Evolutionary conservation across 1,284 basidiomycete species (phyloP).

Genomic region (Cystobasidium pallidum): DNA sequence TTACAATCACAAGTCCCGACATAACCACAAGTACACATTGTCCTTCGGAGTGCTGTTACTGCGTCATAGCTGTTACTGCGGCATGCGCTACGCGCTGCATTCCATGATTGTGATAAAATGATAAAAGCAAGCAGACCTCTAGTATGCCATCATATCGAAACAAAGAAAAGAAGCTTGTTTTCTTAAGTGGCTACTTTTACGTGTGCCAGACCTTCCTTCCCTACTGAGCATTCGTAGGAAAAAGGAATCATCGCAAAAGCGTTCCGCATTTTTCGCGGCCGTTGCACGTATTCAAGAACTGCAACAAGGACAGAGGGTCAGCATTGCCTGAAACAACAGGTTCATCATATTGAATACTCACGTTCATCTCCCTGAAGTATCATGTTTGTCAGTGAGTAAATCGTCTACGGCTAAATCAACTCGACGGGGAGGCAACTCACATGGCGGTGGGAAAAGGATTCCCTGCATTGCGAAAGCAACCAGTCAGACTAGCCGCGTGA

Average conservation of each 20-base stretch:
- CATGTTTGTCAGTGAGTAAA: not conserved
- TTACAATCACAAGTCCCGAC: not conserved
- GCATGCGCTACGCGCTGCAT: not conserved
- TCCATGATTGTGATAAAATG: not conserved
- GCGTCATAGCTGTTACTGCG: not conserved
- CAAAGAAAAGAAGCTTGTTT: too few species aligned
- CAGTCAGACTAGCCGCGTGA: not conserved
- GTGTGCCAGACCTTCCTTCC: too few species aligned
- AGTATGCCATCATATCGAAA: too few species aligned
- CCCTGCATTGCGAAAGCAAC: not conserved
- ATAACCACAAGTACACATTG: not conserved
- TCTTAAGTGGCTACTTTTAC: too few species aligned
- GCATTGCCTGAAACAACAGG: not conserved
- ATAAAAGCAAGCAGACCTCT: too few species aligned
- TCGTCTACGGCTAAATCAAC: not conserved
- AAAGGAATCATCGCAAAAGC: slow-evolving; percentile 16
- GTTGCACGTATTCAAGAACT: slow-evolving; percentile 43
- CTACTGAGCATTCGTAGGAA: too few species aligned
- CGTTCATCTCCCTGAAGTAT: slow-evolving; percentile 30
- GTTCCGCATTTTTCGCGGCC: slow-evolving; percentile 36
- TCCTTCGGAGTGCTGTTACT: not conserved
- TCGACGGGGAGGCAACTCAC: slow-evolving; percentile 1
- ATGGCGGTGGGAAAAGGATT: slow-evolving; percentile 32
- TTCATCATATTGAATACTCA: not conserved
- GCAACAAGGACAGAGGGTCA: not conserved